Percentiles rank a stretch among this genome's conserved stretches.
phyloP scores from a whole-genome alignment of 2,329 filamentous ascomycete genomes.

The Aspergillus neoniger region DNA sequence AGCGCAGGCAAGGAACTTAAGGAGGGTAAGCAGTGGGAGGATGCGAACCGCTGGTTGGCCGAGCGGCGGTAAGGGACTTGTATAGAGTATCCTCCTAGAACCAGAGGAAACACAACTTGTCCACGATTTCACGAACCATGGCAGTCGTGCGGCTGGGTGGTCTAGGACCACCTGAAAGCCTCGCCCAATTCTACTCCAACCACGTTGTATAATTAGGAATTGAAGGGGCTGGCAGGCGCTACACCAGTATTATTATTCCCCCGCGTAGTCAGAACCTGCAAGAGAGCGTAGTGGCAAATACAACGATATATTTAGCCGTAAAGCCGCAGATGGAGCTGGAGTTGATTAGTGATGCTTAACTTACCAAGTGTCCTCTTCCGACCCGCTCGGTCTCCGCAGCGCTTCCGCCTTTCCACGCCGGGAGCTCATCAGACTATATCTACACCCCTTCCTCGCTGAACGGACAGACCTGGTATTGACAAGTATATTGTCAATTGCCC shows the following conservation, averaged over 20 bases:
- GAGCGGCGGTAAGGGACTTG: slow-evolving; percentile 35
- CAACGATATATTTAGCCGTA: neutral
- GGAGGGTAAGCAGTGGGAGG: slow-evolving; percentile 58
- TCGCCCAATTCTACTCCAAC: neutral
- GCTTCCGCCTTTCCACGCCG: slow-evolving; percentile 10
- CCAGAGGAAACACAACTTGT: neutral
- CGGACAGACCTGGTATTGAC: slow-evolving; percentile 9
- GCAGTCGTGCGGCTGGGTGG: neutral
- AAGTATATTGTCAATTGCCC: neutral
- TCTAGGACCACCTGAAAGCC: neutral
- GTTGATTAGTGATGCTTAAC: slow-evolving; percentile 2
- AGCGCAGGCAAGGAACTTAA: slow-evolving; percentile 54
- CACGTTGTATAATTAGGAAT: slow-evolving; percentile 15
- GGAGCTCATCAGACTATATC: slow-evolving; percentile 4
- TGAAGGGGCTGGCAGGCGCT: slow-evolving; percentile 3
- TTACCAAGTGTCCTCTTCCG: slow-evolving; percentile 39
- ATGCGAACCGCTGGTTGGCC: slow-evolving; percentile 61
- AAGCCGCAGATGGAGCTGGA: neutral
- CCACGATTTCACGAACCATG: slow-evolving; percentile 3
- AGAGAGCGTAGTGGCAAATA: neutral
- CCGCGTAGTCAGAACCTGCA: neutral
- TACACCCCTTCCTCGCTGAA: slow-evolving; percentile 1
- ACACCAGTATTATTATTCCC: neutral
- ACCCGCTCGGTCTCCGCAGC: slow-evolving; percentile 15
- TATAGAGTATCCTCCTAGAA: neutral